A percentile compares a stretch with the other conserved stretches of the same genome.
Conservation (phyloP, 2,329 filamentous ascomycete species). For the Cucurbitaria berberidis region DNA sequence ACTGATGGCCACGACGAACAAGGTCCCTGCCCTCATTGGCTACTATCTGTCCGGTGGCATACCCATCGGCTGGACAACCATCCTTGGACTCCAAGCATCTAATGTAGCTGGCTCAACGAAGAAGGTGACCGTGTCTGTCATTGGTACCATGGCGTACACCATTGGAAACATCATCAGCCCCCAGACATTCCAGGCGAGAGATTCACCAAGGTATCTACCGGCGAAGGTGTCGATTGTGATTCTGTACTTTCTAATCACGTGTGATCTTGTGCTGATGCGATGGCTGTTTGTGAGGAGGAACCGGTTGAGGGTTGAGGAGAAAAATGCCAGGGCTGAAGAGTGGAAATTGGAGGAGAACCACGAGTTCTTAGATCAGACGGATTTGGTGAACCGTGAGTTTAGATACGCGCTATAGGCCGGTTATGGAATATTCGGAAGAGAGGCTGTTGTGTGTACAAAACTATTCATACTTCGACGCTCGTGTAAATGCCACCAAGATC, state of each 20-base stretch:
- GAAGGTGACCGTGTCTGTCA: conserved; percentile 44
- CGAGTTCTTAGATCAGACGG: conserved; percentile 27
- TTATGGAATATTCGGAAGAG: background rate
- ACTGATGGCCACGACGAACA: conserved; percentile 22
- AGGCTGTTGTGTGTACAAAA: background rate
- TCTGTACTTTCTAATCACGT: conserved; percentile 40
- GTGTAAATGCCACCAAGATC: background rate
- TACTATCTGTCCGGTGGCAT: conserved; percentile 53
- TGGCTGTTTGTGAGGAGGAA: conserved; percentile 26
- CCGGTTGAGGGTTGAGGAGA: conserved; percentile 17
- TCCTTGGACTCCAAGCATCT: conserved; percentile 45
- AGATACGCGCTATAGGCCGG: conserved; percentile 20
- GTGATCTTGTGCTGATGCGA: conserved; percentile 32
- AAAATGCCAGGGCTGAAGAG: conserved; percentile 6
- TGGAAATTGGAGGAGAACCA: conserved; percentile 24
- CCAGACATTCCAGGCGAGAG: conserved; percentile 50
- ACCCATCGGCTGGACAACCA: conserved; percentile 49
- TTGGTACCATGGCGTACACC: conserved; percentile 45
- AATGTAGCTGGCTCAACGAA: conserved; percentile 46
- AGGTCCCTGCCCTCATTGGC: conserved; percentile 33
- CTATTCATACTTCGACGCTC: background rate
- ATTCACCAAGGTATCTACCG: conserved; percentile 31
- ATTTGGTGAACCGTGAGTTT: conserved; percentile 25
- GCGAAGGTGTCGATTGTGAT: conserved; percentile 53
- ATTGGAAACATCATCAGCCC: conserved; percentile 54